Evolutionary conservation across 176 grass and related monocot genomes (phyloP).

Genomic region (Avena sativa): DNA sequence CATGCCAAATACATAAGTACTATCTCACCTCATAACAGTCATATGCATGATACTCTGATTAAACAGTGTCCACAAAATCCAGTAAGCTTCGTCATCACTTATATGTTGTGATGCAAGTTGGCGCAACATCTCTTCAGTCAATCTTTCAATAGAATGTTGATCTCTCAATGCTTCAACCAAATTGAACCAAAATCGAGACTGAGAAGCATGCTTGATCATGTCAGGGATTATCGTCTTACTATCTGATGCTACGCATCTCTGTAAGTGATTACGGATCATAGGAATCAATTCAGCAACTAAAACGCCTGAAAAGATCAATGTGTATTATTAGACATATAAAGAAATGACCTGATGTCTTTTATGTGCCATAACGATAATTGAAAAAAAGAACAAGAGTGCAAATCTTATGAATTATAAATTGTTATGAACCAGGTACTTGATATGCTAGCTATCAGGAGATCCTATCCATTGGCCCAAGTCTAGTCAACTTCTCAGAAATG

Average conservation of each 20-base stretch:
- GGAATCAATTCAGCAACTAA: constrained; percentile 80
- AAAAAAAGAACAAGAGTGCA: constrained; percentile 17
- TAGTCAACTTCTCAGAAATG: neutral
- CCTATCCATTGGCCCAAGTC: neutral
- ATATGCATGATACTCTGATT: constrained; percentile 59
- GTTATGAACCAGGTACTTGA: constrained; percentile 5
- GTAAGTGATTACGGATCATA: constrained; percentile 64
- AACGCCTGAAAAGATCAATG: constrained; percentile 73
- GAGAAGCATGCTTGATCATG: constrained; percentile 52
- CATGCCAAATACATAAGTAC: constrained; percentile 33
- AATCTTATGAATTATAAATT: constrained; percentile 10
- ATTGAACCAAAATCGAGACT: constrained; percentile 83
- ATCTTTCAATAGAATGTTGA: constrained; percentile 91
- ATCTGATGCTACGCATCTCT: constrained; percentile 65
- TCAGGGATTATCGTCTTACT: constrained; percentile 45
- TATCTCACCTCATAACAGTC: constrained; percentile 68
- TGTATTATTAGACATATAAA: constrained; percentile 48
- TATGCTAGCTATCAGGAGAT: constrained; percentile 14
- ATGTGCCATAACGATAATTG: neutral
- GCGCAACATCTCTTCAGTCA: constrained; percentile 72
- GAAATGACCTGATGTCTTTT: constrained; percentile 20
- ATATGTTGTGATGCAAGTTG: constrained; percentile 71
- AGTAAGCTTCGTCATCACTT: constrained; percentile 89
- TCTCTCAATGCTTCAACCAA: constrained; percentile 82
- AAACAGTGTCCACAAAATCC: constrained; percentile 84